Conservation (phyloP, 805 yeast genomes). For the Candida peoriensis region DNA sequence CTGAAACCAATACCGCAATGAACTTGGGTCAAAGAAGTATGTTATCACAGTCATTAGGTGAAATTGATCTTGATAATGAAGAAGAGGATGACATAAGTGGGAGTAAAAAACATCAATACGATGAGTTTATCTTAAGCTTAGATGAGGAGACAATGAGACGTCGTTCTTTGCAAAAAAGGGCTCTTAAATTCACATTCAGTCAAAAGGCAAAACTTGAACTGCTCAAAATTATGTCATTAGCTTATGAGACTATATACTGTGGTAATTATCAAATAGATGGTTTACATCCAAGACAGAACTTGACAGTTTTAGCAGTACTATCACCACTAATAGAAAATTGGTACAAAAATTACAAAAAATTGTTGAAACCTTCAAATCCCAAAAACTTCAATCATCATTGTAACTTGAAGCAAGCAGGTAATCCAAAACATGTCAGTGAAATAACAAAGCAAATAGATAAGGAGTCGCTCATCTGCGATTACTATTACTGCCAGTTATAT, state of each 20-base stretch:
- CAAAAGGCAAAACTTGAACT: constrained; percentile 81
- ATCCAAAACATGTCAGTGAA: constrained; percentile 28
- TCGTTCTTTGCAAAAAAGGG: constrained; percentile 21
- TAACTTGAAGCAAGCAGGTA: constrained; percentile 19
- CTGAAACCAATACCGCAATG: constrained; percentile 81
- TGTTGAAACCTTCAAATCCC: constrained; percentile 45
- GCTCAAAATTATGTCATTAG: constrained; percentile 71
- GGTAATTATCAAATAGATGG: constrained; percentile 44
- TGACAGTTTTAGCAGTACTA: constrained; percentile 66
- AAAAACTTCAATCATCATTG: constrained; percentile 31
- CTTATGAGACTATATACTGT: constrained; percentile 79
- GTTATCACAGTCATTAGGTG: constrained; percentile 68
- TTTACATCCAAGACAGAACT: constrained; percentile 54
- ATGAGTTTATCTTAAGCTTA: constrained; percentile 25
- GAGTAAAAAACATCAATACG: constrained; percentile 24
- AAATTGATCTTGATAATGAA: constrained; percentile 51
- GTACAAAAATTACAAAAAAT: constrained; percentile 57
- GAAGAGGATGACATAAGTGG: constrained; percentile 25
- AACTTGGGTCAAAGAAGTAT: constrained; percentile 75
- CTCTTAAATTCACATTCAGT: constrained; percentile 46
- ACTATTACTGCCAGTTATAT: constrained; percentile 77
- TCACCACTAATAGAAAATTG: constrained; percentile 77
- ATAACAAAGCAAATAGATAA: constrained; percentile 43
- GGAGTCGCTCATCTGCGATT: constrained; percentile 77
- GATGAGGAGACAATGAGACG: constrained; percentile 27